phyloP scores from a whole-genome alignment of 345 rosid genomes.

The Populus tremula region DNA sequence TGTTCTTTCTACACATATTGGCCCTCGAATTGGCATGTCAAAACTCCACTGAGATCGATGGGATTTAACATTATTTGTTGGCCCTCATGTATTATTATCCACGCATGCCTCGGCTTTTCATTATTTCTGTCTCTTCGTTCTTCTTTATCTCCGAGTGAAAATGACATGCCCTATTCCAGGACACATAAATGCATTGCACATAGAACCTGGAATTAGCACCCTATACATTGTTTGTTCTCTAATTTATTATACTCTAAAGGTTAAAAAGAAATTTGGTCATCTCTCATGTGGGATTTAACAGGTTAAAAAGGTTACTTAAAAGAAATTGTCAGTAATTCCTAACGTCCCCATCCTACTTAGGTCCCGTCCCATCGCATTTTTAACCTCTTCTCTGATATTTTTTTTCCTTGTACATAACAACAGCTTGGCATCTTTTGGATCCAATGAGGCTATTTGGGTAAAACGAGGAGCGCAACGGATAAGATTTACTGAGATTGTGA shows the following conservation, averaged over 20 bases:
- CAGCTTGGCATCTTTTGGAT: not conserved
- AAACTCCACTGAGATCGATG: not conserved
- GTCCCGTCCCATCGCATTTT: slow-evolving; percentile 8
- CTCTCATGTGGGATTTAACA: not conserved
- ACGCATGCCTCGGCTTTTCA: not conserved
- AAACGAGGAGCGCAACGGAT: not conserved
- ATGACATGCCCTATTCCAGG: not conserved
- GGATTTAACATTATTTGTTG: not conserved
- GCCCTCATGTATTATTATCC: not conserved
- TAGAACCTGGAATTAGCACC: not conserved
- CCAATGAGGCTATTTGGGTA: not conserved
- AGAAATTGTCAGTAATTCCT: not conserved
- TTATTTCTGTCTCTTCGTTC: not conserved
- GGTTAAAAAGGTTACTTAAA: too few species aligned
- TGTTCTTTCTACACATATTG: not conserved
- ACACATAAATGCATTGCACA: slow-evolving; percentile 5
- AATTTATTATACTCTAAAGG: not conserved
- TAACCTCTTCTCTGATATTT: not conserved
- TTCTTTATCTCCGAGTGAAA: slow-evolving; percentile 3
- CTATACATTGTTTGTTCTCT: not conserved
- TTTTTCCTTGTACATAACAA: not conserved
- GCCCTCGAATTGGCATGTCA: not conserved
- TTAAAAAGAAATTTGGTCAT: not conserved
- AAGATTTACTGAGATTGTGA: not conserved
- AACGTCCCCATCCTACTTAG: not conserved